Evolutionary conservation across 352 stramenopile genomes (phyloP).

Genomic region (Phytophthora syringae): DNA sequence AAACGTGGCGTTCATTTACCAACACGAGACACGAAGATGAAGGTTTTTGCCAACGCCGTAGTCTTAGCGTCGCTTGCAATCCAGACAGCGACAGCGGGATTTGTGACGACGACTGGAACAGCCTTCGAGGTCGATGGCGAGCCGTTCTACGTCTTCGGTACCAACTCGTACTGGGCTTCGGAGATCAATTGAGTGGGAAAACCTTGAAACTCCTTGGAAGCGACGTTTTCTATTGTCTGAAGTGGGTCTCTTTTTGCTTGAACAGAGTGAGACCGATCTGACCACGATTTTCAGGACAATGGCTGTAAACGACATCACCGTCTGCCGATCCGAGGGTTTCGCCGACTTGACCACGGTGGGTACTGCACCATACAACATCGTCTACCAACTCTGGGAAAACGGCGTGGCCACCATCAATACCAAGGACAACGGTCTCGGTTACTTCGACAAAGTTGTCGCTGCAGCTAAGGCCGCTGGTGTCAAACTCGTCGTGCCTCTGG

Average conservation of each 20-base stretch:
- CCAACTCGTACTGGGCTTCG: conserved; percentile 28
- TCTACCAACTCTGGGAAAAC: conserved; percentile 35
- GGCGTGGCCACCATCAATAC: conserved; percentile 30
- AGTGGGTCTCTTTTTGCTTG: not conserved
- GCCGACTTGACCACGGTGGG: conserved; percentile 19
- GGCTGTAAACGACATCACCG: conserved; percentile 27
- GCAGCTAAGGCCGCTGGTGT: conserved; percentile 40
- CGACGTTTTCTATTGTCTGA: not conserved
- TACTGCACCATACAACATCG: conserved; percentile 23
- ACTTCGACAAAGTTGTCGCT: conserved; percentile 38
- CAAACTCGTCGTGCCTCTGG: conserved; percentile 43
- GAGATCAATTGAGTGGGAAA: conserved; percentile 12
- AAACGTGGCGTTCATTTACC: not conserved
- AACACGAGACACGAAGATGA: not conserved
- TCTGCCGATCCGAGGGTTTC: conserved; percentile 31
- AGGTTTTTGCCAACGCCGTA: not conserved
- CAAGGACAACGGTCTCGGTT: conserved; percentile 33
- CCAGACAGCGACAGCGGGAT: not conserved
- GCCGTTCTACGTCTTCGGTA: conserved; percentile 31
- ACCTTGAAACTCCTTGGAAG: not conserved
- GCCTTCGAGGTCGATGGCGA: conserved; percentile 25
- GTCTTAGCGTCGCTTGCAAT: not conserved
- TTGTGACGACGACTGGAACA: conserved; percentile 16
- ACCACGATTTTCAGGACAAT: conserved; percentile 30
- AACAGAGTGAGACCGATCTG: conserved; percentile 26